Base-by-base conservation (phyloP, 1,284 basidiomycete genomes). In the Mycosarcoma mackinlayi region DNA sequence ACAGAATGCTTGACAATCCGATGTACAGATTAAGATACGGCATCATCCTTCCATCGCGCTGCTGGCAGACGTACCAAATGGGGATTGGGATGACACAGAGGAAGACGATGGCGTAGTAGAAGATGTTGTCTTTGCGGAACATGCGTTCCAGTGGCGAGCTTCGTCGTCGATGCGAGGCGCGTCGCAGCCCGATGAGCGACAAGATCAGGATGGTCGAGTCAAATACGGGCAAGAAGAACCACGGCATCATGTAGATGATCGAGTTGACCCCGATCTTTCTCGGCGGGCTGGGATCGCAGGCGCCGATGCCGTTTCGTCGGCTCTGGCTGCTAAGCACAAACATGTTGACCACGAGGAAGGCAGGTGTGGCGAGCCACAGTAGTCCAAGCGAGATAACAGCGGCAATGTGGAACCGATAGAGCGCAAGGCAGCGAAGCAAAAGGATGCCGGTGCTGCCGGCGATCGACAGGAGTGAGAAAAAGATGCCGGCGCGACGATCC, bases 121-220 rank as follows among this genome's bases (percentile, higher is more conserved):
- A 48, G 48, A 72, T 66, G 49, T 72, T 72, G 59, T 72, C 69
- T 48, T 63, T 66, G 30, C 69, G 51, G 16, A 72, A 72, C 62
- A 72, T 66, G 27, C 59, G 51, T 35, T 72, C 69, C 9, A 72
- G 39, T 0, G 63, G 59, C 30, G 69, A 72, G 47, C 44, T 45
- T 13, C 63, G 38, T 58, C 69, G 37, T 45, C 63, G 58, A 39
- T 63, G 63, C 8, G 59, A 62, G 6, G 69, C 69, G 10, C 69
- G 50, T 35, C 56, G 50, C 1, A 72, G 49, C 13, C 69, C 69
- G 23, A 67, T 42, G n/a, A 72, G 45, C 18, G 63, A 63, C 4
- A 72, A 37, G 38, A 67, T 45, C 16, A 72, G 53, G 38, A 72
- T 67, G 25, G 63, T 47, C 35, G 69, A 66, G 56, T 72, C 69